Evolutionary conservation across 2,329 filamentous ascomycete species (phyloP), one percentile per base, ranked within the genome.

Genomic region (Cladophialophora exuberans): DNA sequence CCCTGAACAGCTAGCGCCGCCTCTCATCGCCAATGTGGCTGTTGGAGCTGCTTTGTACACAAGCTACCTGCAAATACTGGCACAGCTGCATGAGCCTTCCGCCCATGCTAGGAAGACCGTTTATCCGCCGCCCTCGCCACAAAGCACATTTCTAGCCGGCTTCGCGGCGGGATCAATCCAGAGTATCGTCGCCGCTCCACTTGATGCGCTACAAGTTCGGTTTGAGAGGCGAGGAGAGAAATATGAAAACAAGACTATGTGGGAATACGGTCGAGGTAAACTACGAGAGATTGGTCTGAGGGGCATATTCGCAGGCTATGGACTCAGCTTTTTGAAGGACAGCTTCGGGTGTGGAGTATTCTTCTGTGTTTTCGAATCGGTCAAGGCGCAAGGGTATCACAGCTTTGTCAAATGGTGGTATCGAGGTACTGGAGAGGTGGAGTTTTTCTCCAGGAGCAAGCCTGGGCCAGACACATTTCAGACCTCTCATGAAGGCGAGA

Each of bases 31-130:
- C 18, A 87, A 87, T 64, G 80, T 83, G 18, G 78, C 76, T 35
- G 78, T 86, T 50, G 83, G 83, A 13, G 83, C 83, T 33, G 76
- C 86, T 5, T 72, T 86, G 10, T 86, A 86, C 62, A 85, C 83
- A 1, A 79, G 78, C 13, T 87, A 87, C 63, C 78, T 87, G 15
- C 82, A 85, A 65, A 76, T 77, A 18, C 73, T 87, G 9, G 79
- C 79, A n/a, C 62, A 66, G 15, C 69, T 86, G 2, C 80, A 87
- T 65, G 79, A 81, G 47, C 83, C 83, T 1, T 78, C 82, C 1
- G 78, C 80, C 0, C 73, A 80, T 57, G 75, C 80, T 5, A 74
- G 75, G 13, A 85, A 84, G 63, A 77, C 82, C 43, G 73, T 83
- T 11, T 85, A 83, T 63, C 83, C 84, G 3, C 83, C 84, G 17